Conservation (phyloP, 176 grass and related monocot species). For the Musa troglodytarum region DNA sequence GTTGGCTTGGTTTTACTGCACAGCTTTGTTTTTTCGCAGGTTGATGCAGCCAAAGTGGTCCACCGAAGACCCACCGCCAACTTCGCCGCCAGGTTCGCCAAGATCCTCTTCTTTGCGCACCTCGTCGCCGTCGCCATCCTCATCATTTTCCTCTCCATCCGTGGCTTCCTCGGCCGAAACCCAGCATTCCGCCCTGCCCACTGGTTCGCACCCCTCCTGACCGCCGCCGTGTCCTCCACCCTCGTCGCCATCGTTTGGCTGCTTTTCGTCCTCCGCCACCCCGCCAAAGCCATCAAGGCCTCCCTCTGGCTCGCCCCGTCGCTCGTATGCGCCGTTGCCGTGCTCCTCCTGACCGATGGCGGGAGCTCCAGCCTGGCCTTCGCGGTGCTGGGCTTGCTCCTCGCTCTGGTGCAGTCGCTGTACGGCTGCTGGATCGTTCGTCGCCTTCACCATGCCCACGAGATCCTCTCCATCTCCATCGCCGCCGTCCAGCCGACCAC, state of each 20-base stretch:
- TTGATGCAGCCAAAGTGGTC: not conserved
- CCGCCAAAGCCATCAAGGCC: conserved; percentile 50
- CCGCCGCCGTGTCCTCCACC: conserved; percentile 38
- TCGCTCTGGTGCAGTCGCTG: conserved; percentile 39
- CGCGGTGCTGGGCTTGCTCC: conserved; percentile 39
- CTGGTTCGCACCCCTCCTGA: conserved; percentile 30
- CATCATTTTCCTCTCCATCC: conserved; percentile 49
- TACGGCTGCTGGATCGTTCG: conserved; percentile 77
- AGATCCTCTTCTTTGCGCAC: conserved; percentile 56
- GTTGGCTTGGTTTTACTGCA: too few relatives aligned
- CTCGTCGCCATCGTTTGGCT: conserved; percentile 42
- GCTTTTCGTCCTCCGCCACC: conserved; percentile 39
- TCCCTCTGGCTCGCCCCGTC: conserved; percentile 67
- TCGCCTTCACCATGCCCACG: conserved; percentile 52
- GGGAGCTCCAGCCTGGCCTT: conserved; percentile 42
- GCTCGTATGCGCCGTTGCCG: conserved; percentile 33
- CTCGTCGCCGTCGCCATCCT: conserved; percentile 50
- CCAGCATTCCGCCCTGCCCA: conserved; percentile 36
- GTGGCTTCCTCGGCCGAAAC: conserved; percentile 44
- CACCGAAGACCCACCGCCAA: not conserved
- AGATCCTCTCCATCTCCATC: conserved; percentile 46
- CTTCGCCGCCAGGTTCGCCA: conserved; percentile 41
- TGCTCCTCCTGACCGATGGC: conserved; percentile 58
- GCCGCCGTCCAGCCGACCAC: conserved; percentile 32
- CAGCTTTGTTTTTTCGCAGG: not conserved